phyloP scores from a whole-genome alignment of 2,329 filamentous ascomycete genomes.

The Leptodontidium sp. region DNA sequence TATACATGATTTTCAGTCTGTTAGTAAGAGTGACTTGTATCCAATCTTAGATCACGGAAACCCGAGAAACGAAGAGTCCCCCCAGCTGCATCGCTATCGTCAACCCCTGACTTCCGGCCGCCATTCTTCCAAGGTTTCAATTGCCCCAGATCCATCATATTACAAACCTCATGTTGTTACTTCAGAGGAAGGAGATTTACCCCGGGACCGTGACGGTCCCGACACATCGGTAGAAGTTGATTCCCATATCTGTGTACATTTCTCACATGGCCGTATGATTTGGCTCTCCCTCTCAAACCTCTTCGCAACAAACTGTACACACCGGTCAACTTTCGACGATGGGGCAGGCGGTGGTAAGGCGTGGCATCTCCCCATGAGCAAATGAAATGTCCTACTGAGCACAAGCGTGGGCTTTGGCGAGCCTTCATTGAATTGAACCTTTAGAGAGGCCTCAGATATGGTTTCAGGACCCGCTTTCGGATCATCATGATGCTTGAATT shows the following conservation, averaged over 20 bases:
- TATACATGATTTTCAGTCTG: too few relatives aligned
- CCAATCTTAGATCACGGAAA: too few relatives aligned
- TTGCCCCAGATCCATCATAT: too few relatives aligned
- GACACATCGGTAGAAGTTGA: not conserved
- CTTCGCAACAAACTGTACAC: not conserved
- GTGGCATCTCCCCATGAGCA: conserved; percentile 21
- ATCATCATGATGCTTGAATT: conserved; percentile 6
- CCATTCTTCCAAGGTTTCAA: too few relatives aligned
- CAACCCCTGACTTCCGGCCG: too few relatives aligned
- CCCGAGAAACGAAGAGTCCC: too few relatives aligned
- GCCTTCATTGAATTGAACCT: not conserved
- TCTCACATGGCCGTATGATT: conserved; percentile 1
- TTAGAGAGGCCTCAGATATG: not conserved
- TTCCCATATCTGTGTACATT: conserved; percentile 18
- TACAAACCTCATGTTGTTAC: not conserved
- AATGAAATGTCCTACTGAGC: conserved; percentile 14
- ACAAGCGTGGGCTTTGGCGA: conserved; percentile 9
- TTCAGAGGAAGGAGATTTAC: not conserved
- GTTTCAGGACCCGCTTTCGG: not conserved
- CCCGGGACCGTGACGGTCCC: not conserved
- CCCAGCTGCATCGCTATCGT: too few relatives aligned
- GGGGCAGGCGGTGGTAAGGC: not conserved
- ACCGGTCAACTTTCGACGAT: not conserved
- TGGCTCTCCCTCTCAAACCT: not conserved
- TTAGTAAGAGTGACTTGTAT: too few relatives aligned